phyloP scores from a whole-genome alignment of 1,139 yeast genomes.

The Blastobotrys malaysiensis region DNA sequence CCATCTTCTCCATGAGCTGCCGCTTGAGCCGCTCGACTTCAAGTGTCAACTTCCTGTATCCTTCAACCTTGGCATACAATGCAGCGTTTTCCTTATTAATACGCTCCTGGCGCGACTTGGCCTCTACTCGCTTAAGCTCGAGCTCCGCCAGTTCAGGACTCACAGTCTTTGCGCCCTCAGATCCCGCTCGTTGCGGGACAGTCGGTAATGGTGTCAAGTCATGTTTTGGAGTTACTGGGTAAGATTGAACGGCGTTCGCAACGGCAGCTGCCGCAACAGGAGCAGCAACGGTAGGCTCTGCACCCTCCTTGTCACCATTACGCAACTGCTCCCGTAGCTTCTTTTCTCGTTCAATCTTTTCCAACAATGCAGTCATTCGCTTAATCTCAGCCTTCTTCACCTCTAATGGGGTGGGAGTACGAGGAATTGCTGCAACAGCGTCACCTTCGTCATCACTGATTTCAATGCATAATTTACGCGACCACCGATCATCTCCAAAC shows the following conservation, averaged over 20 bases:
- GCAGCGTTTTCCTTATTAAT: slow-evolving; percentile 10
- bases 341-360: slow-evolving; percentile 10
- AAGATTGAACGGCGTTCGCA: background rate
- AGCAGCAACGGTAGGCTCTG: background rate
- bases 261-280: background rate
- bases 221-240: background rate
- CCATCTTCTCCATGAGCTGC: slow-evolving; percentile 10
- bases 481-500: slow-evolving; percentile 36
- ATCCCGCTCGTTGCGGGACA: background rate
- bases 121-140: background rate
- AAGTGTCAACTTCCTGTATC: slow-evolving; percentile 10
- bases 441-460: slow-evolving; percentile 21
- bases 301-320: background rate
- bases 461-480: slow-evolving; percentile 19
- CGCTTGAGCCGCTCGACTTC: slow-evolving; percentile 16
- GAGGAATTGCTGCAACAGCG: slow-evolving; percentile 4
- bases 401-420: slow-evolving; percentile 5
- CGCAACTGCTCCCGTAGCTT: background rate
- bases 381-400: slow-evolving; percentile 13
- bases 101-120: background rate
- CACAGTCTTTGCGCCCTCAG: background rate
- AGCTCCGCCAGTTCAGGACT: background rate
- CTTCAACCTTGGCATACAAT: slow-evolving; percentile 11
- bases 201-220: background rate
- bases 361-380: slow-evolving; percentile 13